These are phyloP conservation scores for Plasmodiophora brassicae DNA, from an alignment of 208 protist genomes.

Conservation along the genomic window DNA sequence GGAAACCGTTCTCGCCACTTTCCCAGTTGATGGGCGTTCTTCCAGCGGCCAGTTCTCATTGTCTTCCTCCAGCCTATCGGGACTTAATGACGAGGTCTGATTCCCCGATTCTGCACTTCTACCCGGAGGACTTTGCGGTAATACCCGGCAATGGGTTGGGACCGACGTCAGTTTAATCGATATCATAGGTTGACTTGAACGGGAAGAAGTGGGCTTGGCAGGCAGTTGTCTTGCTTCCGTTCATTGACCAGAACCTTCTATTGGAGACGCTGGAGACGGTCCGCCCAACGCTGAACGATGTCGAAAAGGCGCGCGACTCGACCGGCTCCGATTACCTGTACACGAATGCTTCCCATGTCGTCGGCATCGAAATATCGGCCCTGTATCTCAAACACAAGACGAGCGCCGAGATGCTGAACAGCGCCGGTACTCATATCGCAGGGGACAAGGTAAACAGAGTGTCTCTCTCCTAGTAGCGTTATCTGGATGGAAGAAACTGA, in stretches of 20 bases:
- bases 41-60: slow-evolving; percentile 55
- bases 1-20: slow-evolving; percentile 84
- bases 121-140: slow-evolving; percentile 82
- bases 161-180: background rate
- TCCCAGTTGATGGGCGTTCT: slow-evolving; percentile 81
- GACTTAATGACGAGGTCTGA: slow-evolving; percentile 74
- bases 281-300: background rate
- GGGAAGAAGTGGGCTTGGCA: slow-evolving; percentile 79
- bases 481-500: background rate
- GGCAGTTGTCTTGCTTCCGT: slow-evolving; percentile 74
- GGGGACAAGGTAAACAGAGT: background rate
- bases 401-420: background rate
- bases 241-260: slow-evolving; percentile 71
- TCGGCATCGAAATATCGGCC: background rate
- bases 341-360: background rate
- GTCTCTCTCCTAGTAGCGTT: background rate
- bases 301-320: slow-evolving; percentile 12
- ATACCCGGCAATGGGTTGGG: background rate
- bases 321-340: background rate
- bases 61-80: slow-evolving; percentile 69
- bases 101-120: slow-evolving; percentile 89
- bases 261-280: background rate
- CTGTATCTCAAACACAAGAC: background rate
- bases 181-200: slow-evolving; percentile 81
- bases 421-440: background rate